phyloP scores from a whole-genome alignment of 768 basidiomycete genomes.

The Macrolepiota albuminosa region DNA sequence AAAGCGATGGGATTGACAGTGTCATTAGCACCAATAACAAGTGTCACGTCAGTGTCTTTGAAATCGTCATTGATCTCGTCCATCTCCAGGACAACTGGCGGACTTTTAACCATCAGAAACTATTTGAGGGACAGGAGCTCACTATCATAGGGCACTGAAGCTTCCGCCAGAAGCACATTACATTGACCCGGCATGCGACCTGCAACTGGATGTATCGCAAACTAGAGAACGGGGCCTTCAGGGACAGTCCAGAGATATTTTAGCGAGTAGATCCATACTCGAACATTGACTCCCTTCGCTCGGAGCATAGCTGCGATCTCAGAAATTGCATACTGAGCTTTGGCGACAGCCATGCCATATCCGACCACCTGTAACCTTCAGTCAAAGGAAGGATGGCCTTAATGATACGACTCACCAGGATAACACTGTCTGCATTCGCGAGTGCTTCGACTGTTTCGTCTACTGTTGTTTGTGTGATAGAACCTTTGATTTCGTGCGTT shows the following conservation, averaged over 20 bases:
- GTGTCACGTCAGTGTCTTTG: conserved; percentile 80
- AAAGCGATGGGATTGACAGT: conserved; percentile 90
- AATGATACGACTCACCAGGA: conserved; percentile 42
- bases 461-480: conserved; percentile 69
- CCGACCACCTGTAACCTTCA: conserved; percentile 56
- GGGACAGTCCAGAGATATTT: neutral
- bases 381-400: conserved; percentile 1
- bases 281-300: conserved; percentile 71
- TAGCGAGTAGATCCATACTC: conserved; percentile 29
- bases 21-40: conserved; percentile 90
- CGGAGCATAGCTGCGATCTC: conserved; percentile 74
- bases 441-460: conserved; percentile 82
- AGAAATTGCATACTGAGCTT: conserved; percentile 76
- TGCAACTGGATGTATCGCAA: conserved; percentile 87
- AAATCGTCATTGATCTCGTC: conserved; percentile 95
- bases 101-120: neutral
- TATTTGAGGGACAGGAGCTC: conserved; percentile 16
- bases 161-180: conserved; percentile 88
- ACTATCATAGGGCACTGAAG: conserved; percentile 89
- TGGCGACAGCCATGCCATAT: conserved; percentile 91
- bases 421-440: conserved; percentile 77
- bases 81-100: conserved; percentile 85
- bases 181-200: conserved; percentile 94
- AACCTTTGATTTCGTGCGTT: conserved; percentile 76
- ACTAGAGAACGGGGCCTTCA: conserved; percentile 25